Percentiles rank a stretch among this genome's conserved stretches.
Evolutionary conservation across 768 basidiomycete genomes (phyloP).

Genomic region (Obba rivulosa): DNA sequence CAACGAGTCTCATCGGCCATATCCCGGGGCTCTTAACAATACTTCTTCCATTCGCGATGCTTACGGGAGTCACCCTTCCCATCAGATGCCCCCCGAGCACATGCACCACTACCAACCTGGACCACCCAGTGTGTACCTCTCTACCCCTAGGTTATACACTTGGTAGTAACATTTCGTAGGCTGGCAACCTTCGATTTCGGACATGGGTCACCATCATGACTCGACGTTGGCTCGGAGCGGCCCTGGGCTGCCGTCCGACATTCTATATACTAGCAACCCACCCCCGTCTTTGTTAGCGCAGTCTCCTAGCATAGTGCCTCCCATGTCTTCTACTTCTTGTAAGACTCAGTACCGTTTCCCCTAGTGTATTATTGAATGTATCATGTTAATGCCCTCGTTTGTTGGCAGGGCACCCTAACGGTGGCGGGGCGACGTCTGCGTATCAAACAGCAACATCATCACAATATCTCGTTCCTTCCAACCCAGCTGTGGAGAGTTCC

Average conservation of each 20-base stretch:
- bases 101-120: conserved; percentile 13
- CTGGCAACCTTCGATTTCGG: conserved; percentile 24
- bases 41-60: conserved; percentile 28
- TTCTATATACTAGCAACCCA: conserved; percentile 22
- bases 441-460: conserved; percentile 5
- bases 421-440: conserved; percentile 13
- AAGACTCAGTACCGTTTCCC: conserved; percentile 63
- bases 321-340: conserved; percentile 43
- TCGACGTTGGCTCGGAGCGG: conserved; percentile 15
- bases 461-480: conserved; percentile 2
- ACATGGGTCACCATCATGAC: conserved; percentile 19
- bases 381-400: conserved; percentile 59
- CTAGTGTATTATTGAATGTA: conserved; percentile 63
- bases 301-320: conserved; percentile 49
- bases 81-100: conserved; percentile 19
- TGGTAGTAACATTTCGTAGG: conserved; percentile 24
- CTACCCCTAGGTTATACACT: conserved; percentile 10
- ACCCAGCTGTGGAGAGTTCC: conserved; percentile 5
- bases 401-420: conserved; percentile 39
- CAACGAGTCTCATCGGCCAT: conserved; percentile 33
- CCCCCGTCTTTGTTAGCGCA: conserved; percentile 29
- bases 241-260: conserved; percentile 20
- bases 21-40: conserved; percentile 15
- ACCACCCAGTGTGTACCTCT: conserved; percentile 23
- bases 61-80: conserved; percentile 13